Evolutionary conservation across 2,329 filamentous ascomycete genomes (phyloP).

Genomic region (Colletotrichum tabaci): DNA sequence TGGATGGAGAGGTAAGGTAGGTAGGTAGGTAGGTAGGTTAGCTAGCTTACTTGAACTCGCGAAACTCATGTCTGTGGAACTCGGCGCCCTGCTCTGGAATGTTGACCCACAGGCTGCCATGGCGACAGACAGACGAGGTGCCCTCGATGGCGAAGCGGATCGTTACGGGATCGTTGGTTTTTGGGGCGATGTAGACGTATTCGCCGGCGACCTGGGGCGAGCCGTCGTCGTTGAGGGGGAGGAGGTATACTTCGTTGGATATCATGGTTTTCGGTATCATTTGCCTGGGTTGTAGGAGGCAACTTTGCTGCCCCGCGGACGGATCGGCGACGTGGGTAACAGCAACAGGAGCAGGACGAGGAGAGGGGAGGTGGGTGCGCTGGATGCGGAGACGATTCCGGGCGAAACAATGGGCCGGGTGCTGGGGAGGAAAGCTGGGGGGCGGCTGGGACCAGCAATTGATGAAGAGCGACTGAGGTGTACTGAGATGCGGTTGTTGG

Average conservation of each 20-base stretch:
- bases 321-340: conserved; percentile 30
- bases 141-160: conserved; percentile 94
- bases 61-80: conserved; percentile 85
- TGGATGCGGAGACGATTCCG: conserved; percentile 39
- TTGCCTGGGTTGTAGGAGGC: conserved; percentile 47
- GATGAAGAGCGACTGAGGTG: conserved; percentile 6
- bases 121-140: conserved; percentile 93
- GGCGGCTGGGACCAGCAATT: conserved; percentile 8
- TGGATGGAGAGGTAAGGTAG: no score
- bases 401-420: conserved; percentile 31
- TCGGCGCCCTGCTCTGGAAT: conserved; percentile 82
- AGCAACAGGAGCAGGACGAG: not conserved
- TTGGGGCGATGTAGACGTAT: conserved; percentile 91
- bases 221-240: conserved; percentile 93
- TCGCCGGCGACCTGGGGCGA: conserved; percentile 89
- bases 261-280: conserved; percentile 75
- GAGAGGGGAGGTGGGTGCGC: conserved; percentile 16
- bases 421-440: conserved; percentile 3
- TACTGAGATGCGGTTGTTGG: not conserved
- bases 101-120: conserved; percentile 97
- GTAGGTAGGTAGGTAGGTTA: no score
- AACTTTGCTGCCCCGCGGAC: conserved; percentile 43
- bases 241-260: conserved; percentile 83
- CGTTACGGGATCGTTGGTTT: conserved; percentile 80
- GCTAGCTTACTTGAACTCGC: conserved; percentile 85